Conservation (phyloP, 345 rosid species). For the Sisymbrium irio region DNA sequence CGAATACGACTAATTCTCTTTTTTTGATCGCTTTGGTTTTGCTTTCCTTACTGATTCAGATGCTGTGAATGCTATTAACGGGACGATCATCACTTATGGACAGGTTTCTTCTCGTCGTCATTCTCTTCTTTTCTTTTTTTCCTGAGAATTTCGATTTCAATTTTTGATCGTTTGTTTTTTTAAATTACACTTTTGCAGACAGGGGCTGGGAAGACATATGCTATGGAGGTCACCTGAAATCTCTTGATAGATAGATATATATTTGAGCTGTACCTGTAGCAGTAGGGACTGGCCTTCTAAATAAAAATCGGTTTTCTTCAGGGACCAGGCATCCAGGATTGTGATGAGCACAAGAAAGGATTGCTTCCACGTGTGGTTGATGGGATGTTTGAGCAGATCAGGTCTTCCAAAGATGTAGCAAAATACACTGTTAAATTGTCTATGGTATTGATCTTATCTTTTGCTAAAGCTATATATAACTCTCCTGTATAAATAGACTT, state of each 20-base stretch:
- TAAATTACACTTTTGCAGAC: constrained; percentile 45
- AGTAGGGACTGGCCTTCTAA: background rate
- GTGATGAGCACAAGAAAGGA: constrained; percentile 63
- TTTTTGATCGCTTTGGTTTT: background rate
- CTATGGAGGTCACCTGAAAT: constrained; percentile 65
- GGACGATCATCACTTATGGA: constrained; percentile 82
- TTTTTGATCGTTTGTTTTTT: constrained; percentile 1
- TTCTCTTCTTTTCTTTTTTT: background rate
- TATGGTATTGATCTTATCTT: constrained; percentile 54
- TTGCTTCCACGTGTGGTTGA: constrained; percentile 67
- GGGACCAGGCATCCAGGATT: constrained; percentile 61
- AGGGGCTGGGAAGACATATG: constrained; percentile 89
- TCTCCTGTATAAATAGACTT: background rate
- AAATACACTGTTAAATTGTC: constrained; percentile 62
- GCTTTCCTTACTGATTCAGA: constrained; percentile 35
- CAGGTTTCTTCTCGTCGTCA: constrained; percentile 51
- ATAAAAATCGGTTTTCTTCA: constrained; percentile 19
- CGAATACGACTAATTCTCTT: too few relatives aligned
- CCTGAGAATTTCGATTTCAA: background rate
- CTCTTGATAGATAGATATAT: background rate
- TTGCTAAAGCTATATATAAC: background rate
- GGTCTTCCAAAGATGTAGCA: constrained; percentile 44
- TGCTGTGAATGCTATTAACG: constrained; percentile 64
- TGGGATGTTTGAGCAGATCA: constrained; percentile 57
- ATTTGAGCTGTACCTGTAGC: background rate